A percentile compares a stretch with the other conserved stretches of the same genome.
phyloP scores from a whole-genome alignment of 1,284 basidiomycete species.

The Coniferiporia sulphurascens region DNA sequence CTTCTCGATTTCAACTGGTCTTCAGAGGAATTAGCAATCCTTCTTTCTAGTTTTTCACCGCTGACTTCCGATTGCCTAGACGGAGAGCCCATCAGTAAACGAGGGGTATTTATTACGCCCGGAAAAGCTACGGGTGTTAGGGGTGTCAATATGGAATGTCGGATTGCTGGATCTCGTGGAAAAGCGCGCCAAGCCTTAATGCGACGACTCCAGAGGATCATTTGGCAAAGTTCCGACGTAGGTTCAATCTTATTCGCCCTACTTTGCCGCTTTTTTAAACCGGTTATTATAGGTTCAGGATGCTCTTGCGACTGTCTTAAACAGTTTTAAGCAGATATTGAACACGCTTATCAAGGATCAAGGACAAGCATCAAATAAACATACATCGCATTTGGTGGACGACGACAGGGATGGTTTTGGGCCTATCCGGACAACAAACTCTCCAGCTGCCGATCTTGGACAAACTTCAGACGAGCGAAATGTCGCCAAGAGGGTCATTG shows the following conservation, averaged over 20 bases:
- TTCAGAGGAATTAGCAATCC: constrained; percentile 50
- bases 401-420: constrained; percentile 65
- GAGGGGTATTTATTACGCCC: constrained; percentile 8
- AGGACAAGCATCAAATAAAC: neutral
- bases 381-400: constrained; percentile 12
- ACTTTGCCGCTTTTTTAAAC: neutral
- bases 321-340: constrained; percentile 37
- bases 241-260: constrained; percentile 24
- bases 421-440: constrained; percentile 44
- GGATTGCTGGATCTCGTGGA: neutral
- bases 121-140: constrained; percentile 13
- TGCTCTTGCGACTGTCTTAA: constrained; percentile 37
- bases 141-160: neutral
- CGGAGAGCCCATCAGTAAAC: neutral
- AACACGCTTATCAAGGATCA: constrained; percentile 25
- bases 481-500: constrained; percentile 32
- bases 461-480: constrained; percentile 25
- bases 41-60: constrained; percentile 64
- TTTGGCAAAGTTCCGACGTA: constrained; percentile 66
- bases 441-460: constrained; percentile 22
- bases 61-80: constrained; percentile 27
- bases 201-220: constrained; percentile 39
- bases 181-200: constrained; percentile 17
- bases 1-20: constrained; percentile 51
- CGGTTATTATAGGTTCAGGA: constrained; percentile 47